A percentile compares a stretch with the other conserved stretches of the same genome.
Conservation (phyloP, 139 green algal species). For the Axilococcus clingmanii region DNA sequence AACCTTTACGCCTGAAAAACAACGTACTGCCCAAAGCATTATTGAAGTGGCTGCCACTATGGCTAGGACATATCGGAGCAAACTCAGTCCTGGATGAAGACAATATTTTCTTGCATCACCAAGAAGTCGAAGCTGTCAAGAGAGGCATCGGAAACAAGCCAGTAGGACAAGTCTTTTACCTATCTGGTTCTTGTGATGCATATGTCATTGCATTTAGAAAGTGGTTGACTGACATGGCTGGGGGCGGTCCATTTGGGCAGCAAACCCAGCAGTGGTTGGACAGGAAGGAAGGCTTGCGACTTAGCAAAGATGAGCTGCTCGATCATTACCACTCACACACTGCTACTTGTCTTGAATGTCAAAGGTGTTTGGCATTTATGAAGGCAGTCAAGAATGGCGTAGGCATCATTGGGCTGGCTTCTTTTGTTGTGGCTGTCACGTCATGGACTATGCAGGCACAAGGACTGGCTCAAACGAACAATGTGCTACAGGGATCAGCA, state of each 20-base stretch:
- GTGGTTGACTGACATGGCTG: conserved; percentile 22
- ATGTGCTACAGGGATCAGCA: too few species aligned
- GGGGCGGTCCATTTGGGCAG: conserved; percentile 35
- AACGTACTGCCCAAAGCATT: conserved; percentile 14
- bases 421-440: not conserved
- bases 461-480: too few species aligned
- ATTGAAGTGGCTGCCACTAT: conserved; percentile 17
- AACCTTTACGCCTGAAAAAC: conserved; percentile 43
- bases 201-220: conserved; percentile 31
- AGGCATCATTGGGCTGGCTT: not conserved
- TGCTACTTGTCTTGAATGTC: conserved; percentile 13
- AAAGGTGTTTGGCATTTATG: conserved; percentile 1
- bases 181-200: conserved; percentile 28
- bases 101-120: not conserved
- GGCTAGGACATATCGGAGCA: conserved; percentile 28
- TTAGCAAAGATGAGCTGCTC: conserved; percentile 48
- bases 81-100: conserved; percentile 46
- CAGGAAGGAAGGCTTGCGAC: conserved; percentile 54
- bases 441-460: not conserved
- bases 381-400: conserved; percentile 1
- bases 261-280: conserved; percentile 22
- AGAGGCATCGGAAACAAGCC: conserved; percentile 18
- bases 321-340: conserved; percentile 26
- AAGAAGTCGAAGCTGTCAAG: conserved; percentile 23
- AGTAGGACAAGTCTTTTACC: conserved; percentile 31